Base-by-base conservation (phyloP, 2,329 filamentous ascomycete species). In the Aspergillus ochraceus region DNA sequence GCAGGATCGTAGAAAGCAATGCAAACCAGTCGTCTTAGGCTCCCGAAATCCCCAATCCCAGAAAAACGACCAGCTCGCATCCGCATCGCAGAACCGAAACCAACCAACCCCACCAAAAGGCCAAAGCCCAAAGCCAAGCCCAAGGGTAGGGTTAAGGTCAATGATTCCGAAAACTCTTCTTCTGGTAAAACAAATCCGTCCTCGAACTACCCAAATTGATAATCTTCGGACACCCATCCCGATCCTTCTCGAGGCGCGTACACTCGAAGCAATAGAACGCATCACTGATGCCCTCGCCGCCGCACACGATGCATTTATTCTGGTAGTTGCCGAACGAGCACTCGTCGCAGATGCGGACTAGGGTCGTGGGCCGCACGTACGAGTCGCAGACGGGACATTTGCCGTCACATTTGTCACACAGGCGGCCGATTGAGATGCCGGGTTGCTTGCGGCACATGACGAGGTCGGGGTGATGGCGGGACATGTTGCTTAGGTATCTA, bases 261-360 rank as follows among this genome's bases (percentile, higher is more conserved):
- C 95, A 99, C 80, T 99, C 95, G 74, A 98, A 98, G 83, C 95
- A 99, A 82, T 99, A 99, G 79, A 98, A 98, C 53, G 95, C 95
- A 76, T 99, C 95, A 36, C 90, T 95, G 76, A 99, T 99, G 30
- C 95, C 95, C 80, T 98, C 95, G 70, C 95, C 95, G 76, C 95
- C 95, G 79, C 95, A 99, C 49, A 99, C 95, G 68, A 99, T 92
- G 76, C 95, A 99, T 79, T 99, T 99, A 83, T 99, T 99, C 81
- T 98, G 95, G 83, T 97, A 99, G 84, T 99, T 99, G 74, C 95
- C 95, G 77, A 99, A 99, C 76, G 91, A 93, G 84, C 95, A 99
- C 81, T 99, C 95, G 82, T 99, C 95, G 83, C 95, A 99, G 81
- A 99, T 98, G 73, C 94, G 92, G 62, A 96, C 95, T 59, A 98